These are phyloP conservation scores for Polymyxa betae DNA, from an alignment of 208 protist genomes.

Conservation along the genomic window DNA sequence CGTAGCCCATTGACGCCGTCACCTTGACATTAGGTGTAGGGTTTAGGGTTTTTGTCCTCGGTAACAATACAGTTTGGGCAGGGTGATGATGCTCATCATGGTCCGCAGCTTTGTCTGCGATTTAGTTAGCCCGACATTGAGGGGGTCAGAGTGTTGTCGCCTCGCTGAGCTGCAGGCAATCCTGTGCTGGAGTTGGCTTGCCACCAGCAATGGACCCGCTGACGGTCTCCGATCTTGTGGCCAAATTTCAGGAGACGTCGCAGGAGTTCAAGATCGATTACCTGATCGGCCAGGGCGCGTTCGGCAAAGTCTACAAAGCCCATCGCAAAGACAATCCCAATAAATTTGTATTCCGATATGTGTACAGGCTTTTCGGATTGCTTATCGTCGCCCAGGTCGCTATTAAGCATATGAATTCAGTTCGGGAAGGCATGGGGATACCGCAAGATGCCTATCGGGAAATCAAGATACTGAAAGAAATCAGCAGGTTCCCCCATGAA, in stretches of 20 bases:
- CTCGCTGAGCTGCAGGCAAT: too few species aligned
- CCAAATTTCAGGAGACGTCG: constrained; percentile 47
- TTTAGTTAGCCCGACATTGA: too few species aligned
- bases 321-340: constrained; percentile 28
- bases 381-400: constrained; percentile 5
- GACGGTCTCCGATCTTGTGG: neutral
- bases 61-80: too few species aligned
- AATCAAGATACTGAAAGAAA: constrained; percentile 61
- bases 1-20: too few species aligned
- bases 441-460: constrained; percentile 55
- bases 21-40: too few species aligned
- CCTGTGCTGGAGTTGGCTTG: too few species aligned
- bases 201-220: constrained; percentile 36
- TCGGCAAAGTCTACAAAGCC: constrained; percentile 48
- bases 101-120: too few species aligned
- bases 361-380: neutral
- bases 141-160: too few species aligned
- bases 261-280: constrained; percentile 41
- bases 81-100: too few species aligned
- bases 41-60: too few species aligned
- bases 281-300: constrained; percentile 48
- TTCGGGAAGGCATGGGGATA: constrained; percentile 54
- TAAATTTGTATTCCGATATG: neutral
- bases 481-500: constrained; percentile 48
- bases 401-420: constrained; percentile 48